Conservation (phyloP, 2,329 filamentous ascomycete genomes). For the Ceratocystis diversiconidia region DNA sequence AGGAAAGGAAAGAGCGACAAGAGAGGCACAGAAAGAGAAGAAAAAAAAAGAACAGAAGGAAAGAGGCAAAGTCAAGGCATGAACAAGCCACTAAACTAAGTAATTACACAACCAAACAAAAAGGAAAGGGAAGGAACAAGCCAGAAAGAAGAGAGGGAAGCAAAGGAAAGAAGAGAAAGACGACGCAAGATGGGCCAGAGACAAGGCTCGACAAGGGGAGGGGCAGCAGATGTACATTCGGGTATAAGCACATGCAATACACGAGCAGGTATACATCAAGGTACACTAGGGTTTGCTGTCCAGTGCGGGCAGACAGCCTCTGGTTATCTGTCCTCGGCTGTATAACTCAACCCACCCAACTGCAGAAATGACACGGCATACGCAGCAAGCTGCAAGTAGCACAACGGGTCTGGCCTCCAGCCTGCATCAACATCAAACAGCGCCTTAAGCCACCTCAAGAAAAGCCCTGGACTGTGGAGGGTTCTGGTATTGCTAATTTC, state of each 20-base stretch:
- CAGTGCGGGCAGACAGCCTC: too few species aligned
- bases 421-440: constrained; percentile 6
- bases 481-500: neutral
- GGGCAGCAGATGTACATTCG: neutral
- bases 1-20: neutral
- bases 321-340: too few species aligned
- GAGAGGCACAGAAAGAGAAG: constrained; percentile 6
- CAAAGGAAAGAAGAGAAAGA: too few species aligned
- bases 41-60: neutral
- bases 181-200: neutral
- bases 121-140: neutral
- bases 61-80: neutral
- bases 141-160: neutral
- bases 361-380: too few species aligned
- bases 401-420: neutral
- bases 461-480: neutral
- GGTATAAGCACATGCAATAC: neutral
- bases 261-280: too few species aligned
- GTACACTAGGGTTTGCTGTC: too few species aligned
- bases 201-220: neutral
- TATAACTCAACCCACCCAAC: too few species aligned
- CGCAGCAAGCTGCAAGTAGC: too few species aligned
- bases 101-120: neutral
- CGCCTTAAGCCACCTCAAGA: neutral
- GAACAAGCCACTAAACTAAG: neutral